Evolutionary conservation across 345 rosid species (phyloP), one percentile per base, ranked within the genome.

Genomic region (Psidium friedrichsthalianum): DNA sequence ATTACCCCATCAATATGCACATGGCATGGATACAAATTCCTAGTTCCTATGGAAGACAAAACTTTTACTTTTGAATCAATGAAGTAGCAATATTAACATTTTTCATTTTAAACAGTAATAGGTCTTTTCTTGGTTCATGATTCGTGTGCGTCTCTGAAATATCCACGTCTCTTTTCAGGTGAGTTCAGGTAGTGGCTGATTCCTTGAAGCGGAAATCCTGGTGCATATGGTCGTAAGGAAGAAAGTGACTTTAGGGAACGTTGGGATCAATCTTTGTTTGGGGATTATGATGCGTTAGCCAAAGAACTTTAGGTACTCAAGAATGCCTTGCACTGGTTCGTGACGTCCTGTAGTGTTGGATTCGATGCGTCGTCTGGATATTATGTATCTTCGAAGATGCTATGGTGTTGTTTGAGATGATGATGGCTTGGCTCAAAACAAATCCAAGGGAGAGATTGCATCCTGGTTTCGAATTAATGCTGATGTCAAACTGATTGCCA

Each of bases 151-250:
- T 76, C 32, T 80, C 47, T 56, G 42, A 44, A 76, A 16, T 7
- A 27, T 36, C 44, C 20, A 42, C 29, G 25, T 24, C 59, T 55
- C 22, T 54, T 44, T 81, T 27, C 88, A 87, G 88, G 86, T 54
- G 51, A 58, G 88, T 82, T 87, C 86, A 5, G 88, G 84, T 49
- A 87, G 88, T 32, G 82, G 40, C 55, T 84, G 78, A 84, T 51
- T 32, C 57, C 25, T 36, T 8, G 51, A 25, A 58, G 51, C 32
- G 24, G 32, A 22, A 42, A 49, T 40, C 53, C 25, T 6, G 10
- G 32, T 24, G 84, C 56, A 27, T 6, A 51, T 51, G 42, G 59
- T 42, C 36, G 25, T 53, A 16, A 55, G 27, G 44, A 27, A 18
- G 57, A 51, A 53, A 32, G n/a, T 53, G 59, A 9, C 59, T 69